Base-by-base conservation (phyloP, 192 early-diverging fungal species). In the Entomortierella lignicola region DNA sequence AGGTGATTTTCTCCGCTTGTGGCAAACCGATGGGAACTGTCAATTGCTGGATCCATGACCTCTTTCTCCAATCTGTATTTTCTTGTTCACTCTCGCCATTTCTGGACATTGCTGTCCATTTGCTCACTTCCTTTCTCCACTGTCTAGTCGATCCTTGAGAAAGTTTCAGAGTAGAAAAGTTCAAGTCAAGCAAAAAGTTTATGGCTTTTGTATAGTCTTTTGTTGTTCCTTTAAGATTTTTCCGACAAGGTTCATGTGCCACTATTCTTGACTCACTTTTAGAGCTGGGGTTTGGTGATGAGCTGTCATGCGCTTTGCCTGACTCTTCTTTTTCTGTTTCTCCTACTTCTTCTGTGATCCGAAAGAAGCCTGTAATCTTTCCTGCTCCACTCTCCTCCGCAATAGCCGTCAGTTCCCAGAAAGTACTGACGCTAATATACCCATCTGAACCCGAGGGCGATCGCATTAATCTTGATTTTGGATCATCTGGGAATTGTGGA, bases 311-410 rank as follows among this genome's bases (percentile, higher is more conserved):
- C 21, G 8, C 26, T 60, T 29, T 25, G n/a, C 53, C 4, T 17
- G 1, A 25, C 21, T 54, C 60, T 27, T 51, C 25, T 32, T 63
- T 29, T 1, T 57, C 43, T 7, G 34, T 26, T 23, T 29, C 59
- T 1, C 29, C 32, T 17, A 15, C 55, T n/a, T 69, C 62, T 18
- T 70, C 55, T 0, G 60, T 25, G 32, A 84, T 57, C 21, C 79
- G 66, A 68, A 93, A 90, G 50, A 93, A 93, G 2, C 89, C 94
- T 1, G 91, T 81, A 41, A 90, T 74, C 44, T 87, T 89, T 15
- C 93, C 91, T 4, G 87, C 83, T 15, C 89, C 90, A 67, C 92
- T 94, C 61, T 96, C 94, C 55, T 92, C 91, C 17, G 90, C 88
- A 48, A 92, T 84, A 8, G 89, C 79, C 31, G 93, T 71, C 77